Conservation (phyloP, 495 filamentous ascomycete genomes). For the Penicillium subrubescens region DNA sequence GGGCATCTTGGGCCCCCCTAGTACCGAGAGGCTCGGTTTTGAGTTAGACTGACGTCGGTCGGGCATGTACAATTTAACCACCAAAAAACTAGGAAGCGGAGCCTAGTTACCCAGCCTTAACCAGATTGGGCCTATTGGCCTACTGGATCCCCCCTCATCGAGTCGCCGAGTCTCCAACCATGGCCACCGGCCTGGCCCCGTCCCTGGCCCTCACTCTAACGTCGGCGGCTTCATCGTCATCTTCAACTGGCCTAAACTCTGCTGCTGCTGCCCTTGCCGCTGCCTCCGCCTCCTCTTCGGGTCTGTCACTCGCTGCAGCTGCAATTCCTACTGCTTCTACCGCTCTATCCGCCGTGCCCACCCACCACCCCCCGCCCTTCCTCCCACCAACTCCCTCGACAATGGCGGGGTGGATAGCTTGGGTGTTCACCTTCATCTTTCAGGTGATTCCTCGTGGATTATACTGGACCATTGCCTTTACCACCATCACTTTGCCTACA, state of each 20-base stretch:
- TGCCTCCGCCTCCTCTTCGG: constrained; percentile 19
- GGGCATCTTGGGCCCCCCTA: not conserved
- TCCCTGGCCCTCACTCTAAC: constrained; percentile 28
- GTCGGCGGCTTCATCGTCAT: constrained; percentile 23
- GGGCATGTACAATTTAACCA: not conserved
- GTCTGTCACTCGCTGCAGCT: constrained; percentile 8
- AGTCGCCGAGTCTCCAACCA: not conserved
- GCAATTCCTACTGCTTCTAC: not conserved
- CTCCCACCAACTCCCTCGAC: constrained; percentile 38
- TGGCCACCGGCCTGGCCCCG: constrained; percentile 25
- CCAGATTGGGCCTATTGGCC: too few relatives aligned
- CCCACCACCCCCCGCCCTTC: constrained; percentile 31
- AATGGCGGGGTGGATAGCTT: constrained; percentile 49
- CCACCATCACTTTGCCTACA: constrained; percentile 85
- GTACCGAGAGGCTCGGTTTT: constrained; percentile 3
- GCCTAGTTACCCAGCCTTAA: constrained; percentile 1
- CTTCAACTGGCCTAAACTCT: constrained; percentile 17
- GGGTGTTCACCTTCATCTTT: constrained; percentile 46
- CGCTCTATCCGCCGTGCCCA: constrained; percentile 24
- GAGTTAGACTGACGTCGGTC: constrained; percentile 13
- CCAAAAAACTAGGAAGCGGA: constrained; percentile 20
- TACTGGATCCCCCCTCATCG: not conserved
- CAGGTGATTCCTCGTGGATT: constrained; percentile 68
- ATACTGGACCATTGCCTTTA: constrained; percentile 82
- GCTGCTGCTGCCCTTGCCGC: constrained; percentile 24